Conservation (phyloP, 306 rosid genomes). For the Prunus armeniaca region DNA sequence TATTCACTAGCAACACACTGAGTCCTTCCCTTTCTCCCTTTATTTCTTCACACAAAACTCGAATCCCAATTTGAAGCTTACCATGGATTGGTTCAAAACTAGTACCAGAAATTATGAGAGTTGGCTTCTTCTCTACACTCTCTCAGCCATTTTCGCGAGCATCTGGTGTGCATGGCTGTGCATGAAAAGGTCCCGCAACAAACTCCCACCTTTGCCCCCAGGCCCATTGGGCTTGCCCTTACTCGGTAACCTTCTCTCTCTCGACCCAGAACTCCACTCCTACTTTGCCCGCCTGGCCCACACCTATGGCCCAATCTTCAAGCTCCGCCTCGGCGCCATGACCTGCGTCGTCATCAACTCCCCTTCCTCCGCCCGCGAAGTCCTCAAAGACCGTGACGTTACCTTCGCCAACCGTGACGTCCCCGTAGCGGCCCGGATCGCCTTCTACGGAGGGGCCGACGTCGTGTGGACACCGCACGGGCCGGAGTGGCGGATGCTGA, state of each 20-base stretch:
- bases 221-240: conserved; percentile 71
- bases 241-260: conserved; percentile 61
- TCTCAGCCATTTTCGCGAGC: no score
- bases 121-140: not conserved
- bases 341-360: conserved; percentile 47
- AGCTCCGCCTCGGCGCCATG: conserved; percentile 61
- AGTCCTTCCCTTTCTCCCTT: no score
- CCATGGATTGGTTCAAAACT: no score
- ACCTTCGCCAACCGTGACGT: conserved; percentile 82
- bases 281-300: conserved; percentile 49
- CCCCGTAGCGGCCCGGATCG: conserved; percentile 31
- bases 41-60: no score
- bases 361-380: conserved; percentile 47
- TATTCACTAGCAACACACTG: no score
- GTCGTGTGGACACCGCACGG: conserved; percentile 72
- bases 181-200: conserved; percentile 7
- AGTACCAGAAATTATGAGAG: not conserved
- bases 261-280: conserved; percentile 72
- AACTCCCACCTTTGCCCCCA: conserved; percentile 36
- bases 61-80: no score
- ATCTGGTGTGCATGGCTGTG: conserved; percentile 10
- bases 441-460: conserved; percentile 50
- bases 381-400: conserved; percentile 59
- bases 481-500: conserved; percentile 75
- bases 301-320: conserved; percentile 55